Percentiles rank a stretch among this genome's conserved stretches.
Conservation (phyloP, 768 basidiomycete species). For the Trametes coccinea region DNA sequence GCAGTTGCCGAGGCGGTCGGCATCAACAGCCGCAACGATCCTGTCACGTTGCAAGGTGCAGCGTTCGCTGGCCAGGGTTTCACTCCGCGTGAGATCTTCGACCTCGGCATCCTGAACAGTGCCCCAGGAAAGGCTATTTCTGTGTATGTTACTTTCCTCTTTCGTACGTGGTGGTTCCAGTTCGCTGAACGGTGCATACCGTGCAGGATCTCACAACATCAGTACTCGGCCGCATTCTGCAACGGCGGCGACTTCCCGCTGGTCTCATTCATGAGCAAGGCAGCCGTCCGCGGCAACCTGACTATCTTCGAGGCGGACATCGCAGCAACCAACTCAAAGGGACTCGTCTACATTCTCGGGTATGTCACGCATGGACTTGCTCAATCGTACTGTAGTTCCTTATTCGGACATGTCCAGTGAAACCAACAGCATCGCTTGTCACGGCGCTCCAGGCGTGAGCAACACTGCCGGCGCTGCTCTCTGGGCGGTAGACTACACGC, state of each 20-base stretch:
- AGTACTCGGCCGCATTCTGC: slow-evolving; percentile 63
- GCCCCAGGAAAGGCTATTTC: slow-evolving; percentile 51
- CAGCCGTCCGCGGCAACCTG: slow-evolving; percentile 54
- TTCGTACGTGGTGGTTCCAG: not conserved
- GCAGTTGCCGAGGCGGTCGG: slow-evolving; percentile 28
- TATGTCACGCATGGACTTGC: slow-evolving; percentile 2
- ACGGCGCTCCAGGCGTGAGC: slow-evolving; percentile 54
- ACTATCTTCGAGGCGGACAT: slow-evolving; percentile 55
- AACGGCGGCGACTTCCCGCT: slow-evolving; percentile 52
- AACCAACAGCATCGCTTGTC: slow-evolving; percentile 40
- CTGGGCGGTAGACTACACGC: slow-evolving; percentile 66
- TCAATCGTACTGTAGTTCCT: not conserved
- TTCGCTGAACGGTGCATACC: not conserved
- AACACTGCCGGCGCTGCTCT: slow-evolving; percentile 71
- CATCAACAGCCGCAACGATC: slow-evolving; percentile 15
- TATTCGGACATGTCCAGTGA: slow-evolving; percentile 22
- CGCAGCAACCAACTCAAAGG: slow-evolving; percentile 43
- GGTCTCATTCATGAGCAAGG: slow-evolving; percentile 66
- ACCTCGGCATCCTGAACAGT: slow-evolving; percentile 49
- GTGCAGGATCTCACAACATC: slow-evolving; percentile 45
- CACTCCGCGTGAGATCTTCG: slow-evolving; percentile 62
- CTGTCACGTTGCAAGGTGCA: slow-evolving; percentile 29
- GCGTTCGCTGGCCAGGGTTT: slow-evolving; percentile 40
- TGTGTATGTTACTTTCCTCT: slow-evolving; percentile 41
- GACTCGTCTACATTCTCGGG: slow-evolving; percentile 61